Percentiles rank a stretch among this genome's conserved stretches.
phyloP scores from a whole-genome alignment of 257 asterid species.

The Jaltomata sinuosa region DNA sequence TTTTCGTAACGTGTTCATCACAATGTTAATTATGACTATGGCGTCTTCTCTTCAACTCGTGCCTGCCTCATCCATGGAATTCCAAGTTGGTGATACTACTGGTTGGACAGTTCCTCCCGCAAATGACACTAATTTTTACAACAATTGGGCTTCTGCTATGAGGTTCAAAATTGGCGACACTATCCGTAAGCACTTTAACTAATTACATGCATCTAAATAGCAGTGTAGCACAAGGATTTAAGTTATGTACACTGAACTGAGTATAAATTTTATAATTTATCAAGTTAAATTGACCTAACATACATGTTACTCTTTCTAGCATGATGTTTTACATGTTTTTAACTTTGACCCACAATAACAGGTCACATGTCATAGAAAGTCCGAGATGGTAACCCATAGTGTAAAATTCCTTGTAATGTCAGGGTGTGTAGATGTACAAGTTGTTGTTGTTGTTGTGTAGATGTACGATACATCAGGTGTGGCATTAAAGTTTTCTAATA shows the following conservation, averaged over 20 bases:
- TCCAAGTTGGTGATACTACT: slow-evolving; percentile 37
- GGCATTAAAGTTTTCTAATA: background rate
- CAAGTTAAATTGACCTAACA: background rate
- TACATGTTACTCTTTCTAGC: background rate
- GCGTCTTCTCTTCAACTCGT: slow-evolving; percentile 1
- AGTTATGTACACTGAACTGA: background rate
- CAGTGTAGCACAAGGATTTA: background rate
- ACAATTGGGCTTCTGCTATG: slow-evolving; percentile 57
- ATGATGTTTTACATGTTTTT: background rate
- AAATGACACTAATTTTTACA: slow-evolving; percentile 29
- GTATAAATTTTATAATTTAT: background rate
- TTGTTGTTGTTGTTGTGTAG: too few relatives aligned
- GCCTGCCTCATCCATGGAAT: slow-evolving; percentile 27
- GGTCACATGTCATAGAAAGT: background rate
- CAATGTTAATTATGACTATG: background rate
- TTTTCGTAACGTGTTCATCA: background rate
- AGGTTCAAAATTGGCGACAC: slow-evolving; percentile 54
- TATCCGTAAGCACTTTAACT: slow-evolving; percentile 37
- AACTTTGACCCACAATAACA: too few relatives aligned
- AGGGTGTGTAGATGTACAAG: background rate
- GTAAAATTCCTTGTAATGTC: background rate
- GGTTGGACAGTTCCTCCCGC: slow-evolving; percentile 57
- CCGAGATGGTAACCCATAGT: background rate
- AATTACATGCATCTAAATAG: background rate
- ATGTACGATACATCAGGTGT: background rate